These are phyloP conservation scores for Cercophora samala DNA, from an alignment of 495 filamentous ascomycete species.

Conservation along the genomic window DNA sequence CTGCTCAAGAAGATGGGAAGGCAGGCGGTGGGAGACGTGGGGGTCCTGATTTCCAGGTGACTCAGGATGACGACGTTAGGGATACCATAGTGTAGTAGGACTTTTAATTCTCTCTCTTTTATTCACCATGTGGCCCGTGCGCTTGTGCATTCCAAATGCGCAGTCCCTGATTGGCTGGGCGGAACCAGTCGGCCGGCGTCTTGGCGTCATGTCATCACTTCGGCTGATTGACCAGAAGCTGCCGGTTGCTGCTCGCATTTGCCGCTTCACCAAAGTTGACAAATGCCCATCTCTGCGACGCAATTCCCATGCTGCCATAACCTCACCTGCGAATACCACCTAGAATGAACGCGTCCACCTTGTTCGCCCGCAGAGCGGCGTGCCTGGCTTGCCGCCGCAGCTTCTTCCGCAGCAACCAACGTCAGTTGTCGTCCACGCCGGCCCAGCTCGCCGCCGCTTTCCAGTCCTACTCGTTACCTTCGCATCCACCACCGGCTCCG, in stretches of 20 bases:
- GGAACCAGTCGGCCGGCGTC: conserved; percentile 34
- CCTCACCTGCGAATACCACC: conserved; percentile 1
- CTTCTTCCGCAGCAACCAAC: conserved; percentile 47
- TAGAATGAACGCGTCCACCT: conserved; percentile 29
- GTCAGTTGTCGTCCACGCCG: conserved; percentile 60
- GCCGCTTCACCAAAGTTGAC: conserved; percentile 5
- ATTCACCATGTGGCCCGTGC: not conserved
- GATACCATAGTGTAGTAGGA: not conserved
- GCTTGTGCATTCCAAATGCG: conserved; percentile 31
- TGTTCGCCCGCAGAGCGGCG: conserved; percentile 28
- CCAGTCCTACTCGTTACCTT: conserved; percentile 66
- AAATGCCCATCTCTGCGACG: conserved; percentile 7
- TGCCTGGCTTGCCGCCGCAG: conserved; percentile 37
- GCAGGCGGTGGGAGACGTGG: conserved; percentile 68
- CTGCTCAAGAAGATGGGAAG: conserved; percentile 83
- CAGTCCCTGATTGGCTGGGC: conserved; percentile 39
- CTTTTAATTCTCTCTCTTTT: not conserved
- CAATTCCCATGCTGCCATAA: conserved; percentile 13
- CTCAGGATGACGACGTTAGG: not conserved
- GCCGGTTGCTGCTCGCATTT: conserved; percentile 11
- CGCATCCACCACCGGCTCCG: conserved; percentile 58
- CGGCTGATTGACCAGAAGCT: conserved; percentile 20
- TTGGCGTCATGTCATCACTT: conserved; percentile 41
- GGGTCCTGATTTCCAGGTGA: conserved; percentile 40
- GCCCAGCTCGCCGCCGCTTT: conserved; percentile 59